Evolutionary conservation across 306 rosid species (phyloP), one percentile per base, ranked within the genome.

Genomic region (Cicer bijugum): DNA sequence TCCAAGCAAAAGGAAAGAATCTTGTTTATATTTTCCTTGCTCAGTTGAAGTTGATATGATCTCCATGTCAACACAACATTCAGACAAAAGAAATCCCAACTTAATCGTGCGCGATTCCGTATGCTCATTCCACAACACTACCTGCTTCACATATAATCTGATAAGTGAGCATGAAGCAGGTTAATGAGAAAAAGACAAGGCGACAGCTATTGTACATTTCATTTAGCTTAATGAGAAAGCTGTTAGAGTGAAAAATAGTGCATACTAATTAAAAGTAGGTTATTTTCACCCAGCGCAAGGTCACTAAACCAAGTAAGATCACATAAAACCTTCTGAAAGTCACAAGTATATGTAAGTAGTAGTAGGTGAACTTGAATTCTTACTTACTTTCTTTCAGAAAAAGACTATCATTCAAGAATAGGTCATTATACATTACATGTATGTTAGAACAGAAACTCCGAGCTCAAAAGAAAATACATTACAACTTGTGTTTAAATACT

Each of bases 31-130:
- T 83, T 89, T 93, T 91, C 80, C 84, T 74, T 86, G 92, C 69
- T 93, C 98, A 59, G 76, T 80, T 19, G 85, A 81, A 67, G 84
- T 80, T 81, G 92, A 86, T 69, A 91, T 56, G 67, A 89, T 79
- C 78, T 88, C 97, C 96, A 94, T 89, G 76, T 82, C 90, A 40
- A 79, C 55, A 60, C 97, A 88, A 43, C 89, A 72, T 87, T 94
- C 98, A 7, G 90, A 80, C 80, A 85, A 61, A 80, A 82, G 87
- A 78, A 94, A 92, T 48, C 94, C 96, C 72, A 91, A 47, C 87
- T 91, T 94, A 56, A 86, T 80, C 39, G 84, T 88, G 69, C 97
- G 98, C 60, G 91, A 82, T 80, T 94, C 98, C 1, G 81, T 88
- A 47, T 88, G 87, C 73, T 91, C 98, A 76, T 87, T 91, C 84